Evolutionary conservation across 495 filamentous ascomycete species (phyloP), one percentile per base, ranked within the genome.

Genomic region (Chaetomium cochliodes): DNA sequence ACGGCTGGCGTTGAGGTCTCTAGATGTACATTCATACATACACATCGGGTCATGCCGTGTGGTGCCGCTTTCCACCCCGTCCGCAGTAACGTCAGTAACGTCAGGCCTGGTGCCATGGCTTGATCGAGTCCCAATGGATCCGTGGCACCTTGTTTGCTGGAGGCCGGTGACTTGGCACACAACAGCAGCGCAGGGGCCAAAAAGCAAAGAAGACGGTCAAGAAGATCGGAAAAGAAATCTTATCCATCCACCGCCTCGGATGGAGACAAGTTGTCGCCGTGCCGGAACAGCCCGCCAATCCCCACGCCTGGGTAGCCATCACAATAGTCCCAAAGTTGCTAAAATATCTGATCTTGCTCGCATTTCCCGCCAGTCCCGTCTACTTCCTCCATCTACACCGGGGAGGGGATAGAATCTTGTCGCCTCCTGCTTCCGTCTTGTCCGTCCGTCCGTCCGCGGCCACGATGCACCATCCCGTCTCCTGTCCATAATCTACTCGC

Each of bases 401-500:
- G 33, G 26, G n/a, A 65, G 23, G 39, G 60, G 26, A 47, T 15
- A 46, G 42, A 55, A 16, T 16, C 49, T 16, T 13, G 46, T 63
- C 60, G 50, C 49, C 49, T 61, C 39, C 49, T 57, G n/a, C 13
- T 50, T 20, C 42, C 47, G 3, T 55, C 50, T 37, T 50, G 22
- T 52, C 66, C 33, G 16, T 58, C 67, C 59, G 61, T 30, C 37
- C 55, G 30, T 65, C 62, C 63, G 56, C 61, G 65, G 63, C 70
- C 71, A 77, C 70, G 70, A 79, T 80, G 78, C 78, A 79, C 69
- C 60, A 71, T 76, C 74, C 78, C 78, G 78, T 65, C 64, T 64
- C 62, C 65, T 70, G 65, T 72, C 68, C 73, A 69, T 78, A 77
- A 75, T 76, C 70, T 67, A 64, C 67, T 71, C 66, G 70, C 71